phyloP scores from a whole-genome alignment of 257 asterid genomes.

The Solanum lycopersicoides region DNA sequence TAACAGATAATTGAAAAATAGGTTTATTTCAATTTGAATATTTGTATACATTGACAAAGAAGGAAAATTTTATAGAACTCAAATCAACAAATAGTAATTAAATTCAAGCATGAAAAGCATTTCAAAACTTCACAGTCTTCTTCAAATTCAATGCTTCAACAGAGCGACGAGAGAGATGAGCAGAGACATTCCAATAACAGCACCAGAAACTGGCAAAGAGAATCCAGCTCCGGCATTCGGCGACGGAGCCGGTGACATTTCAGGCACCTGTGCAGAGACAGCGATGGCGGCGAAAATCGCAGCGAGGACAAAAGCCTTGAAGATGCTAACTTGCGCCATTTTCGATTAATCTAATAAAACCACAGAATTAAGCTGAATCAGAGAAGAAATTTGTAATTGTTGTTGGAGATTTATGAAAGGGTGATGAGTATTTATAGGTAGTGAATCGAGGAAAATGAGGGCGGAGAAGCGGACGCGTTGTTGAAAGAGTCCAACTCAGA shows the following conservation, averaged over 20 bases:
- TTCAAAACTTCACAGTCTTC: not conserved
- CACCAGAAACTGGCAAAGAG: not conserved
- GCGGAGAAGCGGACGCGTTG: not conserved
- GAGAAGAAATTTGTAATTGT: not conserved
- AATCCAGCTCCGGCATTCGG: not conserved
- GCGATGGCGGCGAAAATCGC: not conserved
- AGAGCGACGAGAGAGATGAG: not conserved
- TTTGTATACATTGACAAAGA: not conserved
- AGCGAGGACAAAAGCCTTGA: not conserved
- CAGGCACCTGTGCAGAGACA: not conserved
- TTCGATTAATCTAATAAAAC: not conserved
- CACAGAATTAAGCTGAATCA: not conserved
- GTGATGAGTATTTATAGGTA: not conserved
- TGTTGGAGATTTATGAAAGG: not conserved
- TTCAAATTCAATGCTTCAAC: not conserved
- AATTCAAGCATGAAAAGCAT: not conserved
- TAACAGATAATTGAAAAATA: not conserved
- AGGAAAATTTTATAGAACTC: not conserved
- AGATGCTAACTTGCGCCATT: not conserved
- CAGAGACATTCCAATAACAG: not conserved
- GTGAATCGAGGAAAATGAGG: not conserved
- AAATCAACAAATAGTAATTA: not conserved
- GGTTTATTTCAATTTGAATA: not conserved
- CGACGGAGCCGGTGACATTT: not conserved
- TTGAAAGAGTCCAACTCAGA: not conserved